phyloP scores from a whole-genome alignment of 2,329 filamentous ascomycete species.

The Neonectria magnoliae region DNA sequence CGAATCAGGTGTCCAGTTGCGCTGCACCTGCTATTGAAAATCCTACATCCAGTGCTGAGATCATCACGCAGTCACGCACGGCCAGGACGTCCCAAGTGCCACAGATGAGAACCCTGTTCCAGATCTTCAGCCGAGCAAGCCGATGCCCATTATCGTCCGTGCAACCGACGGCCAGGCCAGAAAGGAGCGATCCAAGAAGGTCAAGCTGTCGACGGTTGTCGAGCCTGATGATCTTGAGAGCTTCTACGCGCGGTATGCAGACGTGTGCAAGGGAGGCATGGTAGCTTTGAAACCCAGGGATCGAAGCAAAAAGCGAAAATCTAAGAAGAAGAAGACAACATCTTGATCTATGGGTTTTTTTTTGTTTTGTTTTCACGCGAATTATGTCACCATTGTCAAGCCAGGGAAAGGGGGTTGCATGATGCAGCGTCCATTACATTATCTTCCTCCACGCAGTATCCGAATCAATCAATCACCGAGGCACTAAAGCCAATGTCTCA shows the following conservation, averaged over 20 bases:
- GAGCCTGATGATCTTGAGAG: constrained; percentile 77
- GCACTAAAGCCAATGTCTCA: constrained; percentile 13
- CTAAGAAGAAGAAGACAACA: constrained; percentile 72
- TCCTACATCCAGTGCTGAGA: constrained; percentile 15
- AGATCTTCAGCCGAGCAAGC: constrained; percentile 67
- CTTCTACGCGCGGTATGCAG: constrained; percentile 88
- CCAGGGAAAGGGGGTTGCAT: background rate
- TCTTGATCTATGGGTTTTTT: constrained; percentile 15
- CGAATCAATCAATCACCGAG: constrained; percentile 13
- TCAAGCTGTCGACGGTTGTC: constrained; percentile 87
- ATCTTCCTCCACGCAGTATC: constrained; percentile 23
- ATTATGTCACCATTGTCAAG: background rate
- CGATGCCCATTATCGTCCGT: constrained; percentile 80
- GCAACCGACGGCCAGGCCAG: constrained; percentile 83
- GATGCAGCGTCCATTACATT: constrained; percentile 28
- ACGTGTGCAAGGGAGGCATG: constrained; percentile 92
- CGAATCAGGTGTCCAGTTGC: background rate
- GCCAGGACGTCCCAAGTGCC: constrained; percentile 54
- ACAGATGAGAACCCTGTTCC: constrained; percentile 63
- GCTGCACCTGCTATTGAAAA: background rate
- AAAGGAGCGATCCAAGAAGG: constrained; percentile 64
- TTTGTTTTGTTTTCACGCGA: background rate
- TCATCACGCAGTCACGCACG: constrained; percentile 53
- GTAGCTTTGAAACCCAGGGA: constrained; percentile 90
- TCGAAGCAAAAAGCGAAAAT: constrained; percentile 84